Evolutionary conservation across 2,329 filamentous ascomycete genomes (phyloP).

Genomic region (Pyricularia grisea): DNA sequence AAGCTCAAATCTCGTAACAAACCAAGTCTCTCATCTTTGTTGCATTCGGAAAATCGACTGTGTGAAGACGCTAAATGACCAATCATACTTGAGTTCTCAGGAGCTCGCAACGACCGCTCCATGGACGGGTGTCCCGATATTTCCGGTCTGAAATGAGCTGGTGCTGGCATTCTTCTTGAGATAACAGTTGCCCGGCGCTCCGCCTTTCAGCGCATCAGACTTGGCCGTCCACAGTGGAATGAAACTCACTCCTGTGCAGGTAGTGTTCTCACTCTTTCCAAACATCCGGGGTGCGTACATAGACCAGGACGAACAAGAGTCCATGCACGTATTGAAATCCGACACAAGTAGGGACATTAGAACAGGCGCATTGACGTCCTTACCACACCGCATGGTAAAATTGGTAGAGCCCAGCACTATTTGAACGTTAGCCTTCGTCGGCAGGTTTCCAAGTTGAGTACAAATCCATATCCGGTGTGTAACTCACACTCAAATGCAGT

Average conservation of each 20-base stretch:
- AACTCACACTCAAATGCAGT: conserved; percentile 26
- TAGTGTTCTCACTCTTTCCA: conserved; percentile 19
- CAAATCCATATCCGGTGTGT: conserved; percentile 1
- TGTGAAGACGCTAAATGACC: background rate
- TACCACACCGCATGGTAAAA: conserved; percentile 34
- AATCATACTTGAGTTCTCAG: background rate
- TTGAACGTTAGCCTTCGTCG: background rate
- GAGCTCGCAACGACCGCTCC: conserved; percentile 19
- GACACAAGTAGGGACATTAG: conserved; percentile 31
- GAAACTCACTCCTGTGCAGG: conserved; percentile 29
- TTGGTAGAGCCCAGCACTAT: conserved; percentile 25
- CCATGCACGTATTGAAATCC: conserved; percentile 35
- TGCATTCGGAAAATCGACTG: background rate
- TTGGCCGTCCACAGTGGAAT: conserved; percentile 33
- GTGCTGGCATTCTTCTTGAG: conserved; percentile 29
- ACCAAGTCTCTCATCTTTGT: background rate
- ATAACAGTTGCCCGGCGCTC: conserved; percentile 34
- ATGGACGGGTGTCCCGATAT: conserved; percentile 25
- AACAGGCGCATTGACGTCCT: conserved; percentile 25
- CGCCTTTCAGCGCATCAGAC: conserved; percentile 18
- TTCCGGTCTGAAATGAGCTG: conserved; percentile 18
- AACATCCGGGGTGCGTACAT: conserved; percentile 20
- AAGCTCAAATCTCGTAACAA: background rate
- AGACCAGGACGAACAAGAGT: conserved; percentile 33
- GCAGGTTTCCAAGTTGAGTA: conserved; percentile 2